Base-by-base conservation (phyloP, 139 green algal genomes). In the Closterium sp. region DNA sequence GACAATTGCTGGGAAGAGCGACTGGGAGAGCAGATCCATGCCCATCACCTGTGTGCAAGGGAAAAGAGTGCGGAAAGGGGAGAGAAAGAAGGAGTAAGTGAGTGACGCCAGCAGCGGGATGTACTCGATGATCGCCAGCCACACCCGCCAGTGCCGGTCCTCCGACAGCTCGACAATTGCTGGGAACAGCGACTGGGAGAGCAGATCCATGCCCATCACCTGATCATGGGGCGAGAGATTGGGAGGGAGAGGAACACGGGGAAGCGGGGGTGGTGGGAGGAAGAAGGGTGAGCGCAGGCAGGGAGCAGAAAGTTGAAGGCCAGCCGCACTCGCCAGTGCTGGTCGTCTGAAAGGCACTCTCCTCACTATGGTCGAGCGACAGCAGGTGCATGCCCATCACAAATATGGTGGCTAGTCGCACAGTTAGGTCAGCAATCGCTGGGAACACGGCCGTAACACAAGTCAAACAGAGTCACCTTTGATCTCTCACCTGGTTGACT, bases 131-230 rank as follows among this genome's bases (percentile, higher is more conserved):
- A 99, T 99, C 19, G 98, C 98, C 88, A 99, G 95, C 98, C 88
- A 99, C 95, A 99, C 98, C 30, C 98, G 97, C 98, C 98, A 99
- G 94, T 99, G 97, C 94, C 97, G 97, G 96, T 99, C 98, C 94
- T 98, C 97, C 4, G 98, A 97, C 28, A 99, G 96, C 92, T 99
- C 97, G 93, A 98, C 97, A 85, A 99, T 98, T 0, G 98, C 98
- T 0, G 98, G 98, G 92, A 99, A 95, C 91, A 99, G 95, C 87
- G 95, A 97, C 95, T 99, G 96, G 5, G 96, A 97, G 32, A 99
- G 96, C 89, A 98, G 96, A 62, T 99, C 97, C 19, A 99, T 97
- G 93, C 98, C 97, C 34, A 99, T 98, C 11, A 99, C 97, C 95
- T 97, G 90, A n/a, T n/a, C n/a, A n/a, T n/a, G n/a, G n/a, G n/a